phyloP scores from a whole-genome alignment of 2,329 filamentous ascomycete genomes.

The Penicillium polonicum region DNA sequence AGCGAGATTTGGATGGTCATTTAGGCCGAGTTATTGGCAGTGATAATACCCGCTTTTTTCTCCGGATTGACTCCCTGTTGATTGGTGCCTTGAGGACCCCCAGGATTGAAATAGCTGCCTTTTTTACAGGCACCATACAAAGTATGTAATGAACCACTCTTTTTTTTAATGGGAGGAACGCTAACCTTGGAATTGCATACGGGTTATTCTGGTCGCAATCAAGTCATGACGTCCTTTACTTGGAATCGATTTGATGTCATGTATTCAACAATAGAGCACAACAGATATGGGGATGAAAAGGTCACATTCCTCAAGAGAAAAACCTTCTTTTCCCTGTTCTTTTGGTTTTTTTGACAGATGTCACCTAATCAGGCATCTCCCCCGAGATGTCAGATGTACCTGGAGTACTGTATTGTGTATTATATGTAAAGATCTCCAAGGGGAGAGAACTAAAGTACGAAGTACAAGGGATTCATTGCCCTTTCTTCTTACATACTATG shows the following conservation, averaged over 20 bases:
- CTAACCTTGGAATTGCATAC: not conserved
- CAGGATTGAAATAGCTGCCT: conserved; percentile 17
- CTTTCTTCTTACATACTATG: not conserved
- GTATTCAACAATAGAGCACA: not conserved
- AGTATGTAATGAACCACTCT: not conserved
- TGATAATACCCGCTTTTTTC: conserved; percentile 25
- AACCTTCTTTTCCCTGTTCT: not conserved
- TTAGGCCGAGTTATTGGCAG: conserved; percentile 17
- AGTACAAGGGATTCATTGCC: not conserved
- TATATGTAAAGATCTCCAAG: not conserved
- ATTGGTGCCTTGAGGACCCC: conserved; percentile 24
- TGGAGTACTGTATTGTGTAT: not conserved
- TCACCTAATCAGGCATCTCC: conserved; percentile 2
- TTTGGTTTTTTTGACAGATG: conserved; percentile 1
- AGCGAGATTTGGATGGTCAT: conserved; percentile 25
- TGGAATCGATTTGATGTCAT: not conserved
- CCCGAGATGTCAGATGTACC: not conserved
- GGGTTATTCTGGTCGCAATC: conserved; percentile 15
- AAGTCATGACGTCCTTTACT: conserved; percentile 20
- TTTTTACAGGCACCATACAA: not conserved
- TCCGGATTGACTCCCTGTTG: conserved; percentile 19
- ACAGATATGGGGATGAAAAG: not conserved
- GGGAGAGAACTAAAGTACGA: not conserved
- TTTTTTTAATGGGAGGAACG: not conserved
- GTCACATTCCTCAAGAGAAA: not conserved